These are phyloP conservation scores for Acanthamoeba castellanii DNA, from an alignment of 208 protist species.

Conservation along the genomic window DNA sequence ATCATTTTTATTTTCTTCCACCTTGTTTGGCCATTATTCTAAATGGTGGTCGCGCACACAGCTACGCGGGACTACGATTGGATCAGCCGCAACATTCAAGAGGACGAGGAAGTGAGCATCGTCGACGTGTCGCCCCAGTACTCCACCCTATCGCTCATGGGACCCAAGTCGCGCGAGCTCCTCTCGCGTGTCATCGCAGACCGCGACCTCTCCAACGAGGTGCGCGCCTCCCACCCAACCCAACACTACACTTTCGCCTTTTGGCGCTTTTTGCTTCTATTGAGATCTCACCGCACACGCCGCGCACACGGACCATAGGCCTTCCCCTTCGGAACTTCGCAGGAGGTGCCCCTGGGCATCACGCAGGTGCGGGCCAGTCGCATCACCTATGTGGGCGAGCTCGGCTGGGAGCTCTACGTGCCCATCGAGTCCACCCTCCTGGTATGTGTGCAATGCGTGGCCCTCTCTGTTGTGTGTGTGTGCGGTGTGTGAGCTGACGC, in stretches of 20 bases:
- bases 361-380: not conserved
- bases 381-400: conserved; percentile 46
- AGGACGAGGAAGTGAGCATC: not conserved
- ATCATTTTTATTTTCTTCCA: not conserved
- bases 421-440: not conserved
- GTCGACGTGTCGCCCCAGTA: not conserved
- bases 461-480: too few relatives aligned
- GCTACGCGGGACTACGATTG: not conserved
- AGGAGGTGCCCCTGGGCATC: conserved; percentile 8
- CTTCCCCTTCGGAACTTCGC: not conserved
- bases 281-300: too few relatives aligned
- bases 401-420: conserved; percentile 39
- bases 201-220: not conserved
- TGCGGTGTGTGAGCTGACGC: too few relatives aligned
- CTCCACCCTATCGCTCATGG: conserved; percentile 5
- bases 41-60: not conserved
- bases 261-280: too few relatives aligned
- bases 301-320: not conserved
- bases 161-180: not conserved
- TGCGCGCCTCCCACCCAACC: not conserved
- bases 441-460: not conserved
- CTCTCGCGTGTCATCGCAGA: not conserved
- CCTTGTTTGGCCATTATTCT: not conserved
- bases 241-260: too few relatives aligned
- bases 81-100: not conserved